These are phyloP conservation scores for Trametes villosa DNA, from an alignment of 768 basidiomycete species.

Conservation along the genomic window DNA sequence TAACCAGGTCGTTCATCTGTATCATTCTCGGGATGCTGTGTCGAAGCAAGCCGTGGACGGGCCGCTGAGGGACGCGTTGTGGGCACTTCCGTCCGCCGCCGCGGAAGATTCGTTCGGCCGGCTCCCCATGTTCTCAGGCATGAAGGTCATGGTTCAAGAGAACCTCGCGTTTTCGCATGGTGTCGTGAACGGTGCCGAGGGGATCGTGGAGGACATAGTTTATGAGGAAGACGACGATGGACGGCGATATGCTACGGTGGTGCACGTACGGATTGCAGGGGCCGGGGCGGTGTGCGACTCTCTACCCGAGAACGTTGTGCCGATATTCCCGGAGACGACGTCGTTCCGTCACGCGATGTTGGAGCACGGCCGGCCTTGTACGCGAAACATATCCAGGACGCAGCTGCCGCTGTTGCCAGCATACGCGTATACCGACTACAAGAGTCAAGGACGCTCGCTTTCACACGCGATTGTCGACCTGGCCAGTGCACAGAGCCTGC, in stretches of 20 bases:
- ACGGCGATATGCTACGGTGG: not conserved
- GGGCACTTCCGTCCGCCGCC: not conserved
- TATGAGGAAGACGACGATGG: not conserved
- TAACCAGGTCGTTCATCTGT: not conserved
- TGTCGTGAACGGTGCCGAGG: not conserved
- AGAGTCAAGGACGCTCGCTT: not conserved
- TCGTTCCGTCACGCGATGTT: not conserved
- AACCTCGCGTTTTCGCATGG: conserved; percentile 17
- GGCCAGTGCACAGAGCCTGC: not conserved
- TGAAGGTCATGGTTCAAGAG: conserved; percentile 29
- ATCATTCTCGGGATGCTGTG: not conserved
- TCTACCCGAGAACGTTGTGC: not conserved
- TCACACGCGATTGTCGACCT: not conserved
- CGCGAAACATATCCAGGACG: not conserved
- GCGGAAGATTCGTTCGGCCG: not conserved
- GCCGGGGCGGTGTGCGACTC: not conserved
- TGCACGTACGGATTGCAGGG: not conserved
- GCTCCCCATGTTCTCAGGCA: conserved; percentile 26
- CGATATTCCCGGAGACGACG: not conserved
- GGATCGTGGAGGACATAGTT: not conserved
- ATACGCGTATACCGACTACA: not conserved
- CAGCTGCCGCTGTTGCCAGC: not conserved
- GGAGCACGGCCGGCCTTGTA: no score
- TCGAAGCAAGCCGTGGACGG: no score
- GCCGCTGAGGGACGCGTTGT: not conserved